Percentiles rank a stretch among this genome's conserved stretches.
These are phyloP conservation scores for Annulohypoxylon bovei DNA, from an alignment of 495 filamentous ascomycete genomes.

Conservation along the genomic window DNA sequence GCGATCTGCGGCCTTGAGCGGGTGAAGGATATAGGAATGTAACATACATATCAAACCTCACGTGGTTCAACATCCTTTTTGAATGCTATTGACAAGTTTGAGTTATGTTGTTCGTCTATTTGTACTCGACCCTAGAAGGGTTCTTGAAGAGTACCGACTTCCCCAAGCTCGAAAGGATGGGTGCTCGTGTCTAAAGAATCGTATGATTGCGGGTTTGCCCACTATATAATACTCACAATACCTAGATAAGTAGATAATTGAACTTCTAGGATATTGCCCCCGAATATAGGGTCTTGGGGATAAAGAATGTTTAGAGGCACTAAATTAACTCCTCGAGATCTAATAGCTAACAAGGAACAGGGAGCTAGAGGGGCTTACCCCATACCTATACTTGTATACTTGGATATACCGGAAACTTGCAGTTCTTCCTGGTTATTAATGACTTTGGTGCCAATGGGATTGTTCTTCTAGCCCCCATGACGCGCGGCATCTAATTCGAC, in stretches of 20 bases:
- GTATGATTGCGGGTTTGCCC: slow-evolving; percentile 24
- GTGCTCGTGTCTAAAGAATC: slow-evolving; percentile 13
- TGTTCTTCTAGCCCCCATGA: slow-evolving; percentile 12
- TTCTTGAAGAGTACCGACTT: background rate
- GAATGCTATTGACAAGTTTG: background rate
- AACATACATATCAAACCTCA: background rate
- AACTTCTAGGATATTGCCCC: background rate
- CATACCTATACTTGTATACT: slow-evolving; percentile 30
- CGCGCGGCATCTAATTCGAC: slow-evolving; percentile 25
- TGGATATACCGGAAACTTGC: slow-evolving; percentile 6
- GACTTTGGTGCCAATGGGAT: slow-evolving; percentile 29
- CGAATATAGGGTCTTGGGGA: background rate
- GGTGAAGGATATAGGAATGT: background rate
- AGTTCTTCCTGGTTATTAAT: slow-evolving; percentile 24
- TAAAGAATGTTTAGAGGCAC: background rate
- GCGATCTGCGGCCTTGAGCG: background rate
- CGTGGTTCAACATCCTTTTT: background rate
- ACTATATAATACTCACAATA: slow-evolving; percentile 1
- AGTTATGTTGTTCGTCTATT: background rate
- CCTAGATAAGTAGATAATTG: slow-evolving; percentile 2
- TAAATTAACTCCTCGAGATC: background rate
- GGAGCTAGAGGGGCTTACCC: slow-evolving; percentile 1
- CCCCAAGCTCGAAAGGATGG: slow-evolving; percentile 11
- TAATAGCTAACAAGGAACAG: background rate
- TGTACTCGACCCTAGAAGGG: background rate